phyloP scores from a whole-genome alignment of 805 yeast genomes.

The Candida silvatica region DNA sequence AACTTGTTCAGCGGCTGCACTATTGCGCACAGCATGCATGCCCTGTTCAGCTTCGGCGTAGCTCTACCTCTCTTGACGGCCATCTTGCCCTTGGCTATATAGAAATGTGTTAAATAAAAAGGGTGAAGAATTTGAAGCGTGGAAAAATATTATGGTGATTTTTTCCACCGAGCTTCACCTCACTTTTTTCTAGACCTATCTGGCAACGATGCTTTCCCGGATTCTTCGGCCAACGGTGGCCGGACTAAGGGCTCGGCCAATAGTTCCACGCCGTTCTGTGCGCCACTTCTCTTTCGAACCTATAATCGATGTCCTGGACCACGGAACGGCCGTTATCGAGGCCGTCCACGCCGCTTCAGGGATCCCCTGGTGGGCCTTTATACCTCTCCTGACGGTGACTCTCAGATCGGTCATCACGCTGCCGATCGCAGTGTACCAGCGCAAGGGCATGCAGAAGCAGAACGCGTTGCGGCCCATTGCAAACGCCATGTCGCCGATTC shows the following conservation, averaged over 20 bases:
- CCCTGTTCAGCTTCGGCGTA: conserved; percentile 68
- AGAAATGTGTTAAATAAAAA: too few relatives aligned
- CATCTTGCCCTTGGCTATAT: conserved; percentile 5
- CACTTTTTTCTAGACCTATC: too few relatives aligned
- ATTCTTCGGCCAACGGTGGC: too few relatives aligned
- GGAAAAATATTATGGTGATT: too few relatives aligned
- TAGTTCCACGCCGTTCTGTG: too few relatives aligned
- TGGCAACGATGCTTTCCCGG: too few relatives aligned
- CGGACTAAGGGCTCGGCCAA: too few relatives aligned
- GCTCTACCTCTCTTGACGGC: conserved; percentile 24
- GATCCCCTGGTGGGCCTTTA: conserved; percentile 76
- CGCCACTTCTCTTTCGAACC: conserved; percentile 16
- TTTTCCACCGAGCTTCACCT: too few relatives aligned
- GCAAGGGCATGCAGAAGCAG: conserved; percentile 64
- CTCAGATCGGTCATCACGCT: conserved; percentile 61
- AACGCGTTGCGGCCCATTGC: conserved; percentile 63
- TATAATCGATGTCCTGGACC: conserved; percentile 11
- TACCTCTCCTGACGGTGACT: conserved; percentile 64
- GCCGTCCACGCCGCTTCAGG: conserved; percentile 46
- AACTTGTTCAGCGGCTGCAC: conserved; percentile 76
- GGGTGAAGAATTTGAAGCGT: too few relatives aligned
- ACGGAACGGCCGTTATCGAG: conserved; percentile 29
- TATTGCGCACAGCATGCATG: conserved; percentile 95
- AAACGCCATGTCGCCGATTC: conserved; percentile 67
- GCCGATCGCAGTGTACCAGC: conserved; percentile 69